Conservation (phyloP, 108 stramenopile species). For the Poteriospumella lacustris region DNA sequence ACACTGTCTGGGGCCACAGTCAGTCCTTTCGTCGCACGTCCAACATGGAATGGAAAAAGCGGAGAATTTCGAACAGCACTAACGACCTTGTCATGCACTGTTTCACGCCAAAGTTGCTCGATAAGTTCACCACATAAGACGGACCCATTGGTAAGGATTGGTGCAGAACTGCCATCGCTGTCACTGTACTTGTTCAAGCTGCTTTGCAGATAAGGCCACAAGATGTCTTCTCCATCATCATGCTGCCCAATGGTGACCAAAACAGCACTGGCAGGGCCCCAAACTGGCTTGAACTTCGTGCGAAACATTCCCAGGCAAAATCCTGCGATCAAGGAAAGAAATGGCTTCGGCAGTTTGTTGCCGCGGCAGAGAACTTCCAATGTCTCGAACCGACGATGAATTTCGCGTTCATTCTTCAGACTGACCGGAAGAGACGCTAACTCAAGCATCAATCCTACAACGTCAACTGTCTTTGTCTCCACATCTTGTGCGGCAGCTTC, state of each 20-base stretch:
- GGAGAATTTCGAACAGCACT: too few species aligned
- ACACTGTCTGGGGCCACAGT: not conserved
- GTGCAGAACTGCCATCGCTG: not conserved
- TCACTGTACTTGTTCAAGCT: not conserved
- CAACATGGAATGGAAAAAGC: not conserved
- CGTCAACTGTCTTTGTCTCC: too few species aligned
- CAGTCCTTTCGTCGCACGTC: not conserved
- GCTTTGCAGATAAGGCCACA: not conserved
- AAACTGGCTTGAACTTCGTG: slow-evolving; percentile 17
- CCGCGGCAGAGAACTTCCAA: not conserved
- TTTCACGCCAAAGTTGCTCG: too few species aligned
- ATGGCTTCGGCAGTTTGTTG: not conserved
- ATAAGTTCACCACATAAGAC: not conserved
- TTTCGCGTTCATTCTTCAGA: not conserved
- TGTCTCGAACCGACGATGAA: not conserved
- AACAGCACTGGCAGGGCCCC: not conserved
- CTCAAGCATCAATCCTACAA: too few species aligned
- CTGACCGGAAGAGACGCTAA: not conserved
- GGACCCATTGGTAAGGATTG: too few species aligned
- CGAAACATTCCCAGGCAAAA: slow-evolving; percentile 17
- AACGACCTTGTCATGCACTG: too few species aligned
- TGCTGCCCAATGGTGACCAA: not conserved
- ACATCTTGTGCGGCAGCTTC: too few species aligned
- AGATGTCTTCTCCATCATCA: slow-evolving; percentile 1
- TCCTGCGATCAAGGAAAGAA: not conserved